These are phyloP conservation scores for Biancaea sappan DNA, from an alignment of 306 rosid genomes.

Conservation along the genomic window DNA sequence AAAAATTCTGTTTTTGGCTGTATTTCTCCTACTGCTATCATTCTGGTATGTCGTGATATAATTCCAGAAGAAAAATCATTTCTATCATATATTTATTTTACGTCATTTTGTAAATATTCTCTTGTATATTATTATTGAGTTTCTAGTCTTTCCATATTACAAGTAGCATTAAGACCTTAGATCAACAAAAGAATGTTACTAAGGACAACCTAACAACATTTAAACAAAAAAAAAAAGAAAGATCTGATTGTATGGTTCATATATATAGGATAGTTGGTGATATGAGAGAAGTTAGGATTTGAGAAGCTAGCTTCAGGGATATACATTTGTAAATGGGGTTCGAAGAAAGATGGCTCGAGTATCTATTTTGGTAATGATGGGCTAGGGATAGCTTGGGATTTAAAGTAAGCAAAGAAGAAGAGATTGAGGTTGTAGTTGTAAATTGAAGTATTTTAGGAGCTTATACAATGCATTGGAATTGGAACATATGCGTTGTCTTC, in stretches of 20 bases:
- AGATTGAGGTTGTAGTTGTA: background rate
- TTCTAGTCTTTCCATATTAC: background rate
- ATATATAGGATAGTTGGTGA: no score
- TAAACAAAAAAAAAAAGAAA: background rate
- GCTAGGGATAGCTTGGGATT: background rate
- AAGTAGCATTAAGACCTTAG: background rate
- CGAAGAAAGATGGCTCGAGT: background rate
- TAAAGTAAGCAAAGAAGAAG: background rate
- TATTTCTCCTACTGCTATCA: slow-evolving; percentile 66
- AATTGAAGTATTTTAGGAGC: background rate
- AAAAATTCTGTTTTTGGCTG: slow-evolving; percentile 64
- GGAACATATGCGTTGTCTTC: no score
- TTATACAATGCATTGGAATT: background rate
- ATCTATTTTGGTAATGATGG: background rate
- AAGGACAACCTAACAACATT: background rate
- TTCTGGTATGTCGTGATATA: slow-evolving; percentile 59
- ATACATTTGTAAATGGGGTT: background rate
- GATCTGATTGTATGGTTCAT: no score
- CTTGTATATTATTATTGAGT: background rate
- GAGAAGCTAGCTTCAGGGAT: background rate
- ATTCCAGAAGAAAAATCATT: background rate
- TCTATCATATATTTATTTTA: background rate
- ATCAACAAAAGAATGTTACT: background rate
- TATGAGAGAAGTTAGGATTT: background rate
- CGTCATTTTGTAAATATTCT: background rate